Conservation (phyloP, 2,329 filamentous ascomycete species). For the Phyllosticta paracitricarpa region DNA sequence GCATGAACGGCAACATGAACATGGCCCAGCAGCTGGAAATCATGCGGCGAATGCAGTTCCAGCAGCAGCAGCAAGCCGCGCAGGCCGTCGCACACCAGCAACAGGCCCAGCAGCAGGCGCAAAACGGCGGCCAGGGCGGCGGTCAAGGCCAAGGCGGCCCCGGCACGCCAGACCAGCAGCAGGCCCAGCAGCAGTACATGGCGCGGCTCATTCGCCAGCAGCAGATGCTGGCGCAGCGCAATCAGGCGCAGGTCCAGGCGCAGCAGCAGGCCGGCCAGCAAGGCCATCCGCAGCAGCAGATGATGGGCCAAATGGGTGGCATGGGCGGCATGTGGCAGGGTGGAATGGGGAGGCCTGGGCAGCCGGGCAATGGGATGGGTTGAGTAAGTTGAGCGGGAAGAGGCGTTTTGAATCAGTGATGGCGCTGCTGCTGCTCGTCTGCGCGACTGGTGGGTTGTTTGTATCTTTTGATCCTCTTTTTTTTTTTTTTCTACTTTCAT, state of each 20-base stretch:
- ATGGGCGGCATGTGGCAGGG: conserved; percentile 5
- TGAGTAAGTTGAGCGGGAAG: too few species aligned
- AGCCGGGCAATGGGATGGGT: neutral
- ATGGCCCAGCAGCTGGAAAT: conserved; percentile 10
- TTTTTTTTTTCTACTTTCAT: too few species aligned
- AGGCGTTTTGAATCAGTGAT: too few species aligned
- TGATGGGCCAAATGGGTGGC: conserved; percentile 6
- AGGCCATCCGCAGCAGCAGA: conserved; percentile 15
- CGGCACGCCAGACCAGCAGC: neutral
- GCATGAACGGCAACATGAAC: conserved; percentile 13
- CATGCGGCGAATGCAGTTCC: conserved; percentile 18
- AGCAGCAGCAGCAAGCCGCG: conserved; percentile 8
- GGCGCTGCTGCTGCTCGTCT: too few species aligned
- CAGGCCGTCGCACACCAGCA: conserved; percentile 1
- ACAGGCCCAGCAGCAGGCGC: neutral
- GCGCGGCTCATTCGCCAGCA: conserved; percentile 17
- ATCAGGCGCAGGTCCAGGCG: conserved; percentile 18
- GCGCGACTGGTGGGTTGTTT: too few species aligned
- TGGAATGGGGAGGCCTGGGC: neutral
- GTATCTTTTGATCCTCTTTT: too few species aligned
- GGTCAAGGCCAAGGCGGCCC: neutral
- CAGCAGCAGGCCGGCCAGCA: conserved; percentile 15
- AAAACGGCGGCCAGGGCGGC: neutral
- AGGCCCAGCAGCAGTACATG: conserved; percentile 4
- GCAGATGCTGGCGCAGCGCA: conserved; percentile 11